Base-by-base conservation (phyloP, 139 green algal species). In the Coelastrella sp. region DNA sequence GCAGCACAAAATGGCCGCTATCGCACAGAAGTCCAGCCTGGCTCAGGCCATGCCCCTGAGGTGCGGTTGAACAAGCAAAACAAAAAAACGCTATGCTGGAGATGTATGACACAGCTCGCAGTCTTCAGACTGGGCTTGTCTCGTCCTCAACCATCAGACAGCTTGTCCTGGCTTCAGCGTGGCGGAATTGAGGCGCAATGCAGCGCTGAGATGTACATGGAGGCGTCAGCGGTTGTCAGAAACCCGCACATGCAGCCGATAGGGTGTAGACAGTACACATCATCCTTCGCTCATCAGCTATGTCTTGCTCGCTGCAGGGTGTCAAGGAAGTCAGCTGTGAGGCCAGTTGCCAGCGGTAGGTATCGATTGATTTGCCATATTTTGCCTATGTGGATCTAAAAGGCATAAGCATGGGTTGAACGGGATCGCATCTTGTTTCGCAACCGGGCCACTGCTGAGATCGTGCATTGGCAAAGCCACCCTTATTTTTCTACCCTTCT, bases 301-400 rank as follows among this genome's bases (percentile, higher is more conserved):
- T 22, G 59, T 84, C 56, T 85, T 61, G 23, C 32, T 88, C 19
- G 22, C 16, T 90, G 90, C 87, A 93, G 92, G 91, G 80, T 88
- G 3, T 80, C 80, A 71, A 91, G 91, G 84, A 59, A 81, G 76
- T 80, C 83, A 19, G 66, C 56, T 22, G 81, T 94, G 78, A 86
- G 73, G 32, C 83, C 79, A n/a, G 90, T 95, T 57, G 90, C 89
- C 75, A 85, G 73, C 11, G 78, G 78, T 76, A 23, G 22, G 68
- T 47, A 22, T 8, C 5, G 22, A 32, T 32, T 76, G 11, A 71
- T 47, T 32, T 3, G 22, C 3, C 6, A 14, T 71, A 20, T 71
- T 71, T 3, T 71, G 64, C 64, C 64, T 11, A 14, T 71, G 64
- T 71, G 16, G 11, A 7, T 0, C 11, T 14, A 11, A 7, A 3